A percentile compares a stretch with the other conserved stretches of the same genome.
Conservation (phyloP, 2,329 filamentous ascomycete species). For the Penicillium sp. region DNA sequence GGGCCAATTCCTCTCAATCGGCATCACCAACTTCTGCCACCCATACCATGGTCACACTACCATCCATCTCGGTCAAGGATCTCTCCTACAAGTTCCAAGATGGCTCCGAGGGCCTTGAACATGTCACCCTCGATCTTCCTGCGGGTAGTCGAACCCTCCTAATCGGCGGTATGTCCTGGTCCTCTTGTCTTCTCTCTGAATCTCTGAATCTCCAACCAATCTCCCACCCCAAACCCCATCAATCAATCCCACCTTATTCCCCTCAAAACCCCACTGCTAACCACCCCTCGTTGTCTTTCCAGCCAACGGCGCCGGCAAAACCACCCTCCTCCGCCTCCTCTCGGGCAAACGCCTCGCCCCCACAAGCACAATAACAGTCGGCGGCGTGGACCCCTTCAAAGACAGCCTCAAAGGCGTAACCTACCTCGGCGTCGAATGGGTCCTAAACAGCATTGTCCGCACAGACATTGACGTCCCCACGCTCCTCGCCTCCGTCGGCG, state of each 20-base stretch:
- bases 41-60: slow-evolving; percentile 30
- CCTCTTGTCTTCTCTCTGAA: not conserved
- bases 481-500: slow-evolving; percentile 81
- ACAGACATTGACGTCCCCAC: slow-evolving; percentile 91
- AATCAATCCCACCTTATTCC: not conserved
- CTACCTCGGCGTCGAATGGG: slow-evolving; percentile 97
- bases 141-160: slow-evolving; percentile 83
- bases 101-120: slow-evolving; percentile 73
- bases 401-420: slow-evolving; percentile 89
- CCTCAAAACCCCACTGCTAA: not conserved
- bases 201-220: not conserved
- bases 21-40: slow-evolving; percentile 2
- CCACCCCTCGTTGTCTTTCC: not conserved
- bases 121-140: slow-evolving; percentile 76
- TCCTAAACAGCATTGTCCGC: slow-evolving; percentile 92
- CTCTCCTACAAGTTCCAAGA: slow-evolving; percentile 90
- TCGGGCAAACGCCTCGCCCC: slow-evolving; percentile 94
- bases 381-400: slow-evolving; percentile 88
- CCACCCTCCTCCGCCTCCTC: slow-evolving; percentile 89
- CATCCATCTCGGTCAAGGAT: slow-evolving; percentile 71
- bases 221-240: not conserved
- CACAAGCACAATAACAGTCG: slow-evolving; percentile 70
- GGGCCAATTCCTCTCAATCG: not conserved
- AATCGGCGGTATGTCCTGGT: slow-evolving; percentile 67
- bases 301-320: slow-evolving; percentile 96